Percentiles rank a stretch among this genome's conserved stretches.
Evolutionary conservation across 176 grass and related monocot genomes (phyloP).

Genomic region (Secale cereale): DNA sequence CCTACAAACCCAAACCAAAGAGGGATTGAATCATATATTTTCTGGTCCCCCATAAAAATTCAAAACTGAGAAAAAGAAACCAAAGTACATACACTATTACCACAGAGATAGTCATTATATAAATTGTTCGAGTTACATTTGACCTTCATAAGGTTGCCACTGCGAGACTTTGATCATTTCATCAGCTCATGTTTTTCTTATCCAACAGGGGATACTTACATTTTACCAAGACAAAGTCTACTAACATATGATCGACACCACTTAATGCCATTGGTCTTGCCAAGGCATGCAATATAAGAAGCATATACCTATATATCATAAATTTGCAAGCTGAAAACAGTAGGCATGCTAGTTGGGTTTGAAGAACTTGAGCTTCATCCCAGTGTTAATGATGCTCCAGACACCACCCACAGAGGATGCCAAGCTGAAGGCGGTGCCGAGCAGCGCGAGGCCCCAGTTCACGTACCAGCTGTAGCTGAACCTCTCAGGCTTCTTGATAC

Average conservation of each 20-base stretch:
- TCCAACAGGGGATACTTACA: neutral
- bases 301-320: conserved; percentile 11
- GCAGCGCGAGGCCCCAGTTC: conserved; percentile 74
- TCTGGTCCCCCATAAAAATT: neutral
- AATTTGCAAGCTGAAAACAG: neutral
- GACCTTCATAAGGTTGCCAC: neutral
- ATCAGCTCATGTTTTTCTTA: neutral
- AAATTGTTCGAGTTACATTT: neutral
- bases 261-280: conserved; percentile 9
- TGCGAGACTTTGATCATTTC: neutral
- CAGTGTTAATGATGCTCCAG: conserved; percentile 87
- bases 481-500: conserved; percentile 85
- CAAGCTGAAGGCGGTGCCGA: conserved; percentile 77
- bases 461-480: conserved; percentile 89
- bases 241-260: neutral
- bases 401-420: conserved; percentile 73
- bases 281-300: conserved; percentile 1
- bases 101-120: neutral
- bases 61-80: neutral
- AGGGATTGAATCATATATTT: neutral
- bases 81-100: neutral
- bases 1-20: neutral
- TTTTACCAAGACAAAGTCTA: neutral
- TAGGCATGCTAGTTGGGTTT: conserved; percentile 58
- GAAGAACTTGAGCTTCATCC: conserved; percentile 97